These are phyloP conservation scores for Hawksworthiomyces lignivorus DNA, from an alignment of 2,329 filamentous ascomycete species.

Conservation along the genomic window DNA sequence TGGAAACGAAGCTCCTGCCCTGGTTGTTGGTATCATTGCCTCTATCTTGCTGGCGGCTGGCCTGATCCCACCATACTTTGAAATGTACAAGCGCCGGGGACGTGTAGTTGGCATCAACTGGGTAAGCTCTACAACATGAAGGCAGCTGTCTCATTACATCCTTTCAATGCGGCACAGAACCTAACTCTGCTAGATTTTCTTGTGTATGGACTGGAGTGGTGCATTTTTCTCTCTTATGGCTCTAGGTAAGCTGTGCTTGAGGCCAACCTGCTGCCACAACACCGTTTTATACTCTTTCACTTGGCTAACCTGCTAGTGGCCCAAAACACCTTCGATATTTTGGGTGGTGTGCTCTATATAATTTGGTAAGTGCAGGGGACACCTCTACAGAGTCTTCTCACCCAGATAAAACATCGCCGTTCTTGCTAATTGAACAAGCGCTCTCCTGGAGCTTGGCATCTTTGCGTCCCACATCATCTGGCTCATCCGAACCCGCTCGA, in stretches of 20 bases:
- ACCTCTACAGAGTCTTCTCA: no score
- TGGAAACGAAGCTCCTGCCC: slow-evolving; percentile 45
- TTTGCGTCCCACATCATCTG: slow-evolving; percentile 52
- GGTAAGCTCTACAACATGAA: slow-evolving; percentile 9
- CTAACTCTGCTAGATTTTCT: slow-evolving; percentile 46
- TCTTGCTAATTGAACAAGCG: slow-evolving; percentile 29
- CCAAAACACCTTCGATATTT: slow-evolving; percentile 52
- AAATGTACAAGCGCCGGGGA: slow-evolving; percentile 53
- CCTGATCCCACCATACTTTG: slow-evolving; percentile 52
- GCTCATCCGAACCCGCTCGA: slow-evolving; percentile 44
- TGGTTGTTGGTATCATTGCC: slow-evolving; percentile 50
- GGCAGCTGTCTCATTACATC: no score
- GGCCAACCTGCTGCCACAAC: slow-evolving; percentile 14
- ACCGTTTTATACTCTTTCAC: no score
- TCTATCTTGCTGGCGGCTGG: slow-evolving; percentile 49
- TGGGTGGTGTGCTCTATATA: slow-evolving; percentile 54
- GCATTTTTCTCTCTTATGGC: slow-evolving; percentile 59
- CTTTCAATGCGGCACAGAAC: no score
- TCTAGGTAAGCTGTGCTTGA: no score
- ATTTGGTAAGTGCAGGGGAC: slow-evolving; percentile 44
- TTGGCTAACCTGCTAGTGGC: slow-evolving; percentile 32
- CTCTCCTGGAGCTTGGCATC: slow-evolving; percentile 52
- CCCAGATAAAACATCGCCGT: no score
- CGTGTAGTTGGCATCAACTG: slow-evolving; percentile 54
- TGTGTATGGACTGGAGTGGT: slow-evolving; percentile 52